Conservation (phyloP, 169 alveolate species). For the Plasmodium fragile region DNA sequence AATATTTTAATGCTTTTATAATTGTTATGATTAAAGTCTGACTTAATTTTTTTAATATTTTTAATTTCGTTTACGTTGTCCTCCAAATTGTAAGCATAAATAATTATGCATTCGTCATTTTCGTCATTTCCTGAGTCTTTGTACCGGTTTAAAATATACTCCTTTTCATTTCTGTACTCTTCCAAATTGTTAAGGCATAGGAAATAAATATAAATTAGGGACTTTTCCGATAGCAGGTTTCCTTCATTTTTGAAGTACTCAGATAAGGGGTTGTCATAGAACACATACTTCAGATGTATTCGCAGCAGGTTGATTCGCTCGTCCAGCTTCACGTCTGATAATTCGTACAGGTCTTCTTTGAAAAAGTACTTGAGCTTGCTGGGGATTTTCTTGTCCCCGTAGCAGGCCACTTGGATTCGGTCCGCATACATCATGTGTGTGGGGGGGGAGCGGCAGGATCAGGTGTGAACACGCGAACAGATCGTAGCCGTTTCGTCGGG, state of each 20-base stretch:
- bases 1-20: constrained; percentile 61
- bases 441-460: not conserved
- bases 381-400: constrained; percentile 54
- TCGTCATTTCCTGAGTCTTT: constrained; percentile 40
- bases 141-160: constrained; percentile 38
- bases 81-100: constrained; percentile 42
- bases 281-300: constrained; percentile 28
- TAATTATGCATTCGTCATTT: constrained; percentile 51
- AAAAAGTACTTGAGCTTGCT: constrained; percentile 47
- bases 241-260: constrained; percentile 71
- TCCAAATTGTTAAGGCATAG: constrained; percentile 46
- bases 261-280: constrained; percentile 45
- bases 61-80: constrained; percentile 66
- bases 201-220: constrained; percentile 65
- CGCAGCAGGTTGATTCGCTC: constrained; percentile 37
- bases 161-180: constrained; percentile 55
- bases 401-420: constrained; percentile 34
- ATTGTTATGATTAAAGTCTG: constrained; percentile 63
- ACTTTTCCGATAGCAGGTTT: constrained; percentile 5
- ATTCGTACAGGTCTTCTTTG: constrained; percentile 56
- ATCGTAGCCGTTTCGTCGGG: not conserved
- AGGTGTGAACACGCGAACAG: not conserved
- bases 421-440: constrained; percentile 29
- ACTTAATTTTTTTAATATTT: constrained; percentile 57
- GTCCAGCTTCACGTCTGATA: constrained; percentile 54